phyloP scores from a whole-genome alignment of 2,329 filamentous ascomycete species.

The Rosellinia necatrix region DNA sequence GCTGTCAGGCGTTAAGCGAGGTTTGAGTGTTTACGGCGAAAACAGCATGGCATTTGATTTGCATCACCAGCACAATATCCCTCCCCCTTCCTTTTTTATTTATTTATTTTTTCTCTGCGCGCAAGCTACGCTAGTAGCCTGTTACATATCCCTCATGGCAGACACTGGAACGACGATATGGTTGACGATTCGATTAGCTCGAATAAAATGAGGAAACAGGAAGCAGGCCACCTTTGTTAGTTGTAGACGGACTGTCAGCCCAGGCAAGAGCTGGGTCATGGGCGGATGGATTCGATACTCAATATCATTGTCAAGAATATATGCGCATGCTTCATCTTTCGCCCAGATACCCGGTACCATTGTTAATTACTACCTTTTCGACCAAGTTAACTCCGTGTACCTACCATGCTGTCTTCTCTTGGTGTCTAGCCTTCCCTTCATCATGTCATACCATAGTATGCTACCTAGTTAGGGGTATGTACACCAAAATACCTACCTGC shows the following conservation, averaged over 20 bases:
- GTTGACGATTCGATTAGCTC: conserved; percentile 25
- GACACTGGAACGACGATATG: conserved; percentile 26
- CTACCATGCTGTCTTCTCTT: too few relatives aligned
- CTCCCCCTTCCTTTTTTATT: too few relatives aligned
- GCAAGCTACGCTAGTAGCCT: conserved; percentile 6
- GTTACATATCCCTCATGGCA: conserved; percentile 10
- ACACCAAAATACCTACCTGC: too few relatives aligned
- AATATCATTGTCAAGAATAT: conserved; percentile 27
- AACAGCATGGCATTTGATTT: conserved; percentile 13
- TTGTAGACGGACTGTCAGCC: conserved; percentile 1
- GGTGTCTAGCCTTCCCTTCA: too few relatives aligned
- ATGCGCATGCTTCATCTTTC: conserved; percentile 22
- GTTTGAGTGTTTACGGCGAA: conserved; percentile 20
- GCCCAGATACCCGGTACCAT: too few relatives aligned
- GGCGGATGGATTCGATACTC: conserved; percentile 10
- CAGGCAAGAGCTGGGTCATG: neutral
- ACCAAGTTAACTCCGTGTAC: too few relatives aligned
- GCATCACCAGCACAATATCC: conserved; percentile 13
- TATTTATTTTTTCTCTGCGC: conserved; percentile 13
- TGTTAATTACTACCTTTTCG: too few relatives aligned
- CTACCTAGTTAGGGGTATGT: too few relatives aligned
- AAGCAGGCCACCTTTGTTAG: neutral
- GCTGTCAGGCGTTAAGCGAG: conserved; percentile 18
- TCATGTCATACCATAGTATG: too few relatives aligned
- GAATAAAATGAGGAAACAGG: conserved; percentile 5